A percentile compares a stretch with the other conserved stretches of the same genome.
Conservation (phyloP, 495 filamentous ascomycete species). For the Podospora comata region DNA sequence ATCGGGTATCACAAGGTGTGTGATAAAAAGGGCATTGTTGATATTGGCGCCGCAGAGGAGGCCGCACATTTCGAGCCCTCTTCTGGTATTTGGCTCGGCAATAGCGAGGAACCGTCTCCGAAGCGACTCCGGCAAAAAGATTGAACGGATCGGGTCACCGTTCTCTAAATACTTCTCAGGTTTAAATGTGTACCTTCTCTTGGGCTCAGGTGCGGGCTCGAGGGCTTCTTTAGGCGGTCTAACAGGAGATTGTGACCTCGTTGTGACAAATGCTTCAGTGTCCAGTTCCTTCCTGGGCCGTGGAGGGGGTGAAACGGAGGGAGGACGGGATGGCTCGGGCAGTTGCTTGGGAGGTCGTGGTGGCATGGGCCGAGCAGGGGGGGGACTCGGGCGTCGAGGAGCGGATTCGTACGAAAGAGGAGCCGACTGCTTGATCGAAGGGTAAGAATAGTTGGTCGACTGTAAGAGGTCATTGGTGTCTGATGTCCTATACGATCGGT, state of each 20-base stretch:
- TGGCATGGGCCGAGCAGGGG: constrained; percentile 32
- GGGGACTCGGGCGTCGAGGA: constrained; percentile 12
- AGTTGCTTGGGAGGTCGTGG: constrained; percentile 46
- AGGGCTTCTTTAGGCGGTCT: not conserved
- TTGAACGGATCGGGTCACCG: constrained; percentile 75
- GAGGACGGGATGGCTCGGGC: not conserved
- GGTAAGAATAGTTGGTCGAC: constrained; percentile 44
- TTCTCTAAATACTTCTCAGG: constrained; percentile 86
- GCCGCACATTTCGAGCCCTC: constrained; percentile 89
- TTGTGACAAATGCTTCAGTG: constrained; percentile 26
- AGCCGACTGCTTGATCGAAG: constrained; percentile 45
- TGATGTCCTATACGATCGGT: constrained; percentile 27
- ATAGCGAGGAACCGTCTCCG: constrained; percentile 67
- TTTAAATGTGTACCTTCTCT: constrained; percentile 62
- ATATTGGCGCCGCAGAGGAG: constrained; percentile 87
- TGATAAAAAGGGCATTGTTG: constrained; percentile 90
- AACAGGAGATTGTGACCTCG: not conserved
- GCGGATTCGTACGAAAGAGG: constrained; percentile 41
- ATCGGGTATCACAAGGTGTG: constrained; percentile 81
- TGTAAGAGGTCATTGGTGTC: constrained; percentile 1
- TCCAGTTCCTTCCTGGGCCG: constrained; percentile 14
- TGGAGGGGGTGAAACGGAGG: not conserved
- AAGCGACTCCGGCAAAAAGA: constrained; percentile 78
- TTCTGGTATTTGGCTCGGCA: constrained; percentile 69
- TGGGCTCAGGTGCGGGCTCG: constrained; percentile 27